Percentiles rank a stretch among this genome's conserved stretches.
These are phyloP conservation scores for Alternaria sp. DNA, from an alignment of 2,329 filamentous ascomycete species.

Conservation along the genomic window DNA sequence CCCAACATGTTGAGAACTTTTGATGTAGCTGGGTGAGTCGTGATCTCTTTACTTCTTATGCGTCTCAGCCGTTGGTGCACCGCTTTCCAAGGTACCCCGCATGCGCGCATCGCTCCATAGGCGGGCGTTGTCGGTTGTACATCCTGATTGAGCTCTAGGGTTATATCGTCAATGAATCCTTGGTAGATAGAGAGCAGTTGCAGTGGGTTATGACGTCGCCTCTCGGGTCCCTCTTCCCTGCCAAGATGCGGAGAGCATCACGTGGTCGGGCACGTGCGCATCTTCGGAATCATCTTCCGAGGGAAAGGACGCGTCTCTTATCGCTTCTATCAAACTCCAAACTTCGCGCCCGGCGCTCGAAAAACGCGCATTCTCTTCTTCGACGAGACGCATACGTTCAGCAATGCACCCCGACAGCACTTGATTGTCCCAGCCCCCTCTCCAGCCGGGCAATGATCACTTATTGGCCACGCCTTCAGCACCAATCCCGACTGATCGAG, in stretches of 20 bases:
- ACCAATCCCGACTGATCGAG: not conserved
- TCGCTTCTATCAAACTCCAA: not conserved
- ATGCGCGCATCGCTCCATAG: conserved; percentile 12
- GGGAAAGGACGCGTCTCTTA: not conserved
- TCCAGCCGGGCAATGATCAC: not conserved
- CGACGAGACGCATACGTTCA: not conserved
- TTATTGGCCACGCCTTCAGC: not conserved
- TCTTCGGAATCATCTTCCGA: not conserved
- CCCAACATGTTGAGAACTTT: not conserved
- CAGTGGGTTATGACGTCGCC: conserved; percentile 21
- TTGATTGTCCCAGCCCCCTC: not conserved
- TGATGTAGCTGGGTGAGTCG: not conserved
- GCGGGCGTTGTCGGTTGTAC: not conserved
- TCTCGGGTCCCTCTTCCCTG: conserved; percentile 21
- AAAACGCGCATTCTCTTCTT: not conserved
- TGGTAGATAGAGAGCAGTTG: not conserved
- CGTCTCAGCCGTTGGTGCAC: not conserved
- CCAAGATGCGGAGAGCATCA: conserved; percentile 18
- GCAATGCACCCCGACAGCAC: not conserved
- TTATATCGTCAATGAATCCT: conserved; percentile 25
- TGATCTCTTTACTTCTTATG: not conserved
- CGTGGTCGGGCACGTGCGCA: not conserved
- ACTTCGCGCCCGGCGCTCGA: not conserved
- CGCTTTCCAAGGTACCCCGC: conserved; percentile 19
- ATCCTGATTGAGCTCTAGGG: conserved; percentile 20